These are phyloP conservation scores for Trichoderma koningiopsis DNA, from an alignment of 2,329 filamentous ascomycete species.

Conservation along the genomic window DNA sequence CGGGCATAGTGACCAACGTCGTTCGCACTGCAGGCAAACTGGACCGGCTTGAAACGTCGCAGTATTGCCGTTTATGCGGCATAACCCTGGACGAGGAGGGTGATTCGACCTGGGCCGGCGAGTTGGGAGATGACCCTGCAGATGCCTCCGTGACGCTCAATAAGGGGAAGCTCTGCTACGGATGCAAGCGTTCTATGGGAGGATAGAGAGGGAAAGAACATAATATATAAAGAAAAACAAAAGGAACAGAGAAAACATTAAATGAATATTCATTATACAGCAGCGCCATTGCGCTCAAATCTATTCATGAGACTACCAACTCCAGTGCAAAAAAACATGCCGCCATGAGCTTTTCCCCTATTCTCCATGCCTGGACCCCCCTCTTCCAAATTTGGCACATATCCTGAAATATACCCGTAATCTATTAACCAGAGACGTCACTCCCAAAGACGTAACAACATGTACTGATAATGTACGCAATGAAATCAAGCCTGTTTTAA, in stretches of 20 bases:
- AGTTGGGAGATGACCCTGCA: conserved; percentile 52
- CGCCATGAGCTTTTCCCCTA: conserved; percentile 21
- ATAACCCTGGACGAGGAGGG: conserved; percentile 65
- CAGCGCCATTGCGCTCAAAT: conserved; percentile 17
- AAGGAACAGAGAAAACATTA: neutral
- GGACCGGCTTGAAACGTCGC: conserved; percentile 48
- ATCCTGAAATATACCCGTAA: conserved; percentile 21
- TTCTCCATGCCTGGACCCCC: conserved; percentile 1
- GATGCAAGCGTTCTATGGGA: conserved; percentile 67
- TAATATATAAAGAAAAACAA: neutral
- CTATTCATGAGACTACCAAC: conserved; percentile 27
- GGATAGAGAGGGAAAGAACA: conserved; percentile 41
- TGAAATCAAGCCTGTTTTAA: conserved; percentile 11
- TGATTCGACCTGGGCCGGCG: conserved; percentile 65
- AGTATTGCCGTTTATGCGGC: conserved; percentile 67
- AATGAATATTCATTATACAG: conserved; percentile 7
- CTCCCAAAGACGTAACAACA: conserved; percentile 19
- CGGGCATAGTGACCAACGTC: conserved; percentile 92
- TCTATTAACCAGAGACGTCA: conserved; percentile 25
- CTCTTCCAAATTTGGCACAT: conserved; percentile 12
- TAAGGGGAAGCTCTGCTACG: conserved; percentile 64
- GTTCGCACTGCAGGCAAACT: conserved; percentile 89
- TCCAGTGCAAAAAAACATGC: conserved; percentile 26
- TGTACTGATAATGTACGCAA: conserved; percentile 10
- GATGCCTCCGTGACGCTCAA: conserved; percentile 33